Base-by-base conservation (phyloP, 2,329 filamentous ascomycete genomes). In the Stagonosporopsis chrysanthemi region DNA sequence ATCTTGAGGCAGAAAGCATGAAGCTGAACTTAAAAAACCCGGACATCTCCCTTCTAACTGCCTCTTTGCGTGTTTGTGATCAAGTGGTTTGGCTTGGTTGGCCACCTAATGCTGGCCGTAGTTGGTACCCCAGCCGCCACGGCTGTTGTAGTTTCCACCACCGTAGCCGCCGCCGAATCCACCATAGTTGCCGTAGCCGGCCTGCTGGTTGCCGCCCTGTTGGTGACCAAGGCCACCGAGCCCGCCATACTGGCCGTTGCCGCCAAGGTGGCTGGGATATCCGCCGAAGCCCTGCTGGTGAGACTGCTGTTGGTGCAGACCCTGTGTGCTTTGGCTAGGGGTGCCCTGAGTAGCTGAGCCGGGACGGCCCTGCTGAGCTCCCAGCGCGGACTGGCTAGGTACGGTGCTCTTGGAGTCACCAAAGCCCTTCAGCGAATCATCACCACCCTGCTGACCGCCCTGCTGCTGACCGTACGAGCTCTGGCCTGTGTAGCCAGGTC, bases 291-390 rank as follows among this genome's bases (percentile, higher is more conserved):
- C 81, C 70, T 84, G 83, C 69, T 87, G 84, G 47, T 84, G 82
- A 28, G 78, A 80, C 71, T 84, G 83, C 47, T 84, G 81, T 48
- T 84, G 81, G 43, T 84, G 83, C 44, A 84, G 76, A 28, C 80
- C 76, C 67, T 85, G 84, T 70, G 72, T 74, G 53, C 80, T 78
- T 67, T 84, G 82, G 41, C 81, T 81, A 36, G 79, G 81, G 23
- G 79, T 80, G 67, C 80, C 86, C 75, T 87, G 88, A 28, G 84
- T 83, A 7, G 86, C 85, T 35, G 86, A 88, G 39, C 84, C 85
- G 36, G 86, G 86, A 60, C 86, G 84, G 63, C 85, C 85, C 41
- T 84, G 84, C 70, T 88, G 86, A 35, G 72, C 69, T 43, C 84
- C 84, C 36, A 88, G 79, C 11, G 80, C 77, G 54, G 83, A 84